These are phyloP conservation scores for Papiliotrema flavescens DNA, from an alignment of 1,284 basidiomycete genomes.

Conservation along the genomic window DNA sequence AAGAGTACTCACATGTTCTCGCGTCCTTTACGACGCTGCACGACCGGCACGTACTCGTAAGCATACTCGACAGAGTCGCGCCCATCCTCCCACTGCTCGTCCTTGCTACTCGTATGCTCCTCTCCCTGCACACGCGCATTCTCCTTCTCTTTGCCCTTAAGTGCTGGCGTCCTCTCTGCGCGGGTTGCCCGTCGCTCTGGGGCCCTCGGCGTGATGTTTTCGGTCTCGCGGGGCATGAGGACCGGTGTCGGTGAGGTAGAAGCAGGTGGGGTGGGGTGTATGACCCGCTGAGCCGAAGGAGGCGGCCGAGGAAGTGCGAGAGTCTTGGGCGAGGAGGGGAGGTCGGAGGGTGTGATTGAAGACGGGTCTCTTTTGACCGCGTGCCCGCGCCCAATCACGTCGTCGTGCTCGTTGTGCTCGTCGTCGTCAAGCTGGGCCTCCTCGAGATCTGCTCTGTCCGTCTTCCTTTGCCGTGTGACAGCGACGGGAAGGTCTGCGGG, in stretches of 20 bases:
- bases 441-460: too few relatives aligned
- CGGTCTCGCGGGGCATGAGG: background rate
- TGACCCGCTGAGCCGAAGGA: background rate
- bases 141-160: background rate
- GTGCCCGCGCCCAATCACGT: background rate
- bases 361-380: background rate
- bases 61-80: constrained; percentile 37
- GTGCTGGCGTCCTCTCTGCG: background rate
- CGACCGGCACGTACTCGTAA: constrained; percentile 44
- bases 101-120: background rate
- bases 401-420: background rate
- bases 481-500: too few relatives aligned
- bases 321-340: background rate
- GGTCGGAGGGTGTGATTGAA: background rate
- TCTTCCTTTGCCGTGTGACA: too few relatives aligned
- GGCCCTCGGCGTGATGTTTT: background rate
- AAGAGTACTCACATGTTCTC: constrained; percentile 31
- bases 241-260: background rate
- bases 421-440: too few relatives aligned
- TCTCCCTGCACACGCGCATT: background rate
- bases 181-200: background rate
- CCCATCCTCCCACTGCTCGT: constrained; percentile 11
- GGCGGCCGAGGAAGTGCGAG: constrained; percentile 2
- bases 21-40: constrained; percentile 31
- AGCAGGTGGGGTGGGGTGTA: background rate